Conservation (phyloP, 768 basidiomycete genomes). For the Hysterangium stoloniferum region DNA sequence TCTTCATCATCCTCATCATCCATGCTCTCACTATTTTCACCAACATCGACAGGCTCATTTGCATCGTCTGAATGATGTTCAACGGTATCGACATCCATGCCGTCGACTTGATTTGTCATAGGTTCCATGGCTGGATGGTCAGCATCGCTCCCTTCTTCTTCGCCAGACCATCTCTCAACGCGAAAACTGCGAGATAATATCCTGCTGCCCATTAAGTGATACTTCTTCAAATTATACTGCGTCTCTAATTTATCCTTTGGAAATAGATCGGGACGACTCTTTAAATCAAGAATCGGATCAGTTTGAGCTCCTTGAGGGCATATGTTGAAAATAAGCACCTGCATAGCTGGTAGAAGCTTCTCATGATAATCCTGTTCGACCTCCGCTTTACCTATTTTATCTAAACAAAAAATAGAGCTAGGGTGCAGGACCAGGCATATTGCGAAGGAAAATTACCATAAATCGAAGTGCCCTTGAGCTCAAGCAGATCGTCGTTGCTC, state of each 20-base stretch:
- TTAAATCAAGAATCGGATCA: conserved; percentile 5
- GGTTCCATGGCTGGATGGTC: conserved; percentile 17
- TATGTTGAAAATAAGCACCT: conserved; percentile 35
- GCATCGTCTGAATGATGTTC: conserved; percentile 11
- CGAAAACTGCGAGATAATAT: conserved; percentile 91
- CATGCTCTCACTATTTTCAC: conserved; percentile 21
- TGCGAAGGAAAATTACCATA: conserved; percentile 47
- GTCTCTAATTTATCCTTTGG: conserved; percentile 32
- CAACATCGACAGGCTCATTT: conserved; percentile 28
- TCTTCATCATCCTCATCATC: conserved; percentile 45
- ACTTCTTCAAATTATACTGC: conserved; percentile 63
- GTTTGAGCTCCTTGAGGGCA: background rate
- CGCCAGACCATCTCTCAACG: conserved; percentile 48
- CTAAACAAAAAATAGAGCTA: conserved; percentile 31
- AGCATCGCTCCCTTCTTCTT: conserved; percentile 18
- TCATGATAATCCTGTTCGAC: conserved; percentile 66
- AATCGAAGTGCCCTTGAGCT: conserved; percentile 80
- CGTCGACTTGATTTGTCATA: conserved; percentile 14
- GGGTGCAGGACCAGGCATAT: background rate
- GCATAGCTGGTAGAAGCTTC: conserved; percentile 62
- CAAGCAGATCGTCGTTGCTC: conserved; percentile 60
- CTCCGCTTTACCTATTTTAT: conserved; percentile 79
- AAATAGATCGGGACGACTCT: conserved; percentile 74
- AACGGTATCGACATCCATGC: conserved; percentile 27
- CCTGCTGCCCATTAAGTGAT: conserved; percentile 85